phyloP scores from a whole-genome alignment of 2,329 filamentous ascomycete genomes.

The Elsinoe batatas region DNA sequence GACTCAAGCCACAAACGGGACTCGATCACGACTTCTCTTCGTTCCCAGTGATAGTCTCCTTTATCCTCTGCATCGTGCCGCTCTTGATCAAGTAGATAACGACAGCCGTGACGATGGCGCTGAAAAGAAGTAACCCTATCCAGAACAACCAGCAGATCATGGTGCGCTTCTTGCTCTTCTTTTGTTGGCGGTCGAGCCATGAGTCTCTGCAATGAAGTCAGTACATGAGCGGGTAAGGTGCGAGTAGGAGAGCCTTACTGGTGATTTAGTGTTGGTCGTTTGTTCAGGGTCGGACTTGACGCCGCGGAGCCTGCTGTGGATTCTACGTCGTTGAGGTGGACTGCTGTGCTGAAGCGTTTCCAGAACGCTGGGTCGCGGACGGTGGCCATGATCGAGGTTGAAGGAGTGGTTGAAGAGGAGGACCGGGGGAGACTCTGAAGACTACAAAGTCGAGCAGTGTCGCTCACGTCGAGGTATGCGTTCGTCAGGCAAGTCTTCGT shows the following conservation, averaged over 20 bases:
- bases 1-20: background rate
- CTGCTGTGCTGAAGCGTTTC: constrained; percentile 49
- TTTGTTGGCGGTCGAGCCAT: constrained; percentile 44
- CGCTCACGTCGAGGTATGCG: background rate
- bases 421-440: background rate
- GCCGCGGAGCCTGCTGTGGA: constrained; percentile 1
- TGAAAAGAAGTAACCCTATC: constrained; percentile 35
- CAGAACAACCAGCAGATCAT: constrained; percentile 42
- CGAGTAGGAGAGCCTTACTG: constrained; percentile 26
- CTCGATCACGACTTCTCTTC: background rate
- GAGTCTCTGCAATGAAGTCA: constrained; percentile 33
- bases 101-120: constrained; percentile 36
- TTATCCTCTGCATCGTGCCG: constrained; percentile 19
- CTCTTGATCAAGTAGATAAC: constrained; percentile 35
- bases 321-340: constrained; percentile 45
- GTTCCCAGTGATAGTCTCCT: constrained; percentile 1
- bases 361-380: constrained; percentile 51
- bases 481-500: background rate
- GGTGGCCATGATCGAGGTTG: constrained; percentile 29
- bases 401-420: background rate
- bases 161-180: constrained; percentile 38
- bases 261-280: constrained; percentile 25
- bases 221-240: constrained; percentile 5
- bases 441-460: background rate
- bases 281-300: background rate